Conservation (phyloP, 2,329 filamentous ascomycete species). For the Graphilbum sp. region DNA sequence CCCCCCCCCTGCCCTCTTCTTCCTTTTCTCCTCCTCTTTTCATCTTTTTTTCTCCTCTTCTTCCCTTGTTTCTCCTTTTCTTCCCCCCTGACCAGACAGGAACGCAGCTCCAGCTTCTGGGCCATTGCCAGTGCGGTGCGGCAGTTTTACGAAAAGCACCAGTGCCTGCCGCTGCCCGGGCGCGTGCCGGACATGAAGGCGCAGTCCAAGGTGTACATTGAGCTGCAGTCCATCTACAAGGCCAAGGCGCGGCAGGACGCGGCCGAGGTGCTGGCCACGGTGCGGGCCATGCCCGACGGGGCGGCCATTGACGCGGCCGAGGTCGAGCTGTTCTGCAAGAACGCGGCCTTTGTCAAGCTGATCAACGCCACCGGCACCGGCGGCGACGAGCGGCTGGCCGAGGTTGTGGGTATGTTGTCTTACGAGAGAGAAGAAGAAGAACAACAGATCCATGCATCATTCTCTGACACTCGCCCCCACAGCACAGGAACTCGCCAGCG, state of each 20-base stretch:
- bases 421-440: no score
- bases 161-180: constrained; percentile 66
- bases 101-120: constrained; percentile 56
- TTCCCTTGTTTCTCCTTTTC: background rate
- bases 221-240: constrained; percentile 87
- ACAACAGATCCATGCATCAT: no score
- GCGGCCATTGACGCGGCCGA: constrained; percentile 49
- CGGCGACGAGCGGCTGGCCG: constrained; percentile 28
- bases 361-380: constrained; percentile 38
- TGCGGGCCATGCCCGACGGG: constrained; percentile 34
- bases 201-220: constrained; percentile 74
- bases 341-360: constrained; percentile 81
- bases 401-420: constrained; percentile 38
- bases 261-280: constrained; percentile 52
- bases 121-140: constrained; percentile 67
- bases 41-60: background rate
- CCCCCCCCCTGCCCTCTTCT: background rate
- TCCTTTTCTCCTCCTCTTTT: background rate
- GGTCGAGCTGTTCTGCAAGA: constrained; percentile 88
- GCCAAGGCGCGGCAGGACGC: constrained; percentile 65
- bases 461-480: no score
- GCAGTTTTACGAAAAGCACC: constrained; percentile 57
- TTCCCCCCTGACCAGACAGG: no score
- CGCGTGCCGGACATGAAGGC: constrained; percentile 96
- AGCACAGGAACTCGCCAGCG: constrained; percentile 39